phyloP scores from a whole-genome alignment of 768 basidiomycete genomes.

The Boletus eberwhitei region DNA sequence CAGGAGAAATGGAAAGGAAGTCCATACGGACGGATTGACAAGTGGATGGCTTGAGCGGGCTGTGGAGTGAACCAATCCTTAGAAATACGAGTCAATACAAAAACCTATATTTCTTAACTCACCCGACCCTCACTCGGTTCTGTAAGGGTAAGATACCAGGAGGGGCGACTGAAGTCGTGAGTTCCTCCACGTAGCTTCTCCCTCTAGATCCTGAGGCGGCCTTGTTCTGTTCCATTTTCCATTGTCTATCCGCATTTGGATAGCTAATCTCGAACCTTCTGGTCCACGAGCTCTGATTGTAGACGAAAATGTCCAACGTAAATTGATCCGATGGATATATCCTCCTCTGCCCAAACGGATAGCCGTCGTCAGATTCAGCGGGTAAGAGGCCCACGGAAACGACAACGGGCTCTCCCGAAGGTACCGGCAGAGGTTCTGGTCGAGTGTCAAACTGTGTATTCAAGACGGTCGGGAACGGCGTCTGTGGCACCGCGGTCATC shows the following conservation, averaged over 20 bases:
- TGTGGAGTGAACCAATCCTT: slow-evolving; percentile 27
- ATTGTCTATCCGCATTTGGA: slow-evolving; percentile 48
- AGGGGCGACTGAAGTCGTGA: slow-evolving; percentile 29
- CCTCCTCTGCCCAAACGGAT: slow-evolving; percentile 34
- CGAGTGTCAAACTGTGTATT: slow-evolving; percentile 38
- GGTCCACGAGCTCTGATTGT: slow-evolving; percentile 74
- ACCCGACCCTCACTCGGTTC: slow-evolving; percentile 79
- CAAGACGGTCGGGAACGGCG: slow-evolving; percentile 53
- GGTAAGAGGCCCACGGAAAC: slow-evolving; percentile 61
- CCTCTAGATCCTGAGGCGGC: slow-evolving; percentile 15
- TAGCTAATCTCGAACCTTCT: slow-evolving; percentile 75
- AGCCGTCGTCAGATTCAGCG: slow-evolving; percentile 15
- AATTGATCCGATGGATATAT: slow-evolving; percentile 76
- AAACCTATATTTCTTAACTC: slow-evolving; percentile 30
- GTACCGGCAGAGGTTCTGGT: slow-evolving; percentile 7
- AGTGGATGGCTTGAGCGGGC: slow-evolving; percentile 74
- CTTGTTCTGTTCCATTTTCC: slow-evolving; percentile 33
- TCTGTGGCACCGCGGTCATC: slow-evolving; percentile 38
- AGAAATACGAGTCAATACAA: neutral
- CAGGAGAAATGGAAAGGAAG: slow-evolving; percentile 76
- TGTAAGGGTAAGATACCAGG: slow-evolving; percentile 75
- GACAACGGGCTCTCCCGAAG: slow-evolving; percentile 55
- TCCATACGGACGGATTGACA: slow-evolving; percentile 87
- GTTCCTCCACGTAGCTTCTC: slow-evolving; percentile 23
- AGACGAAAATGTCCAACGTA: slow-evolving; percentile 83